A percentile compares a stretch with the other conserved stretches of the same genome.
Evolutionary conservation across 352 stramenopile species (phyloP).

Genomic region (Phytophthora nicotianae): DNA sequence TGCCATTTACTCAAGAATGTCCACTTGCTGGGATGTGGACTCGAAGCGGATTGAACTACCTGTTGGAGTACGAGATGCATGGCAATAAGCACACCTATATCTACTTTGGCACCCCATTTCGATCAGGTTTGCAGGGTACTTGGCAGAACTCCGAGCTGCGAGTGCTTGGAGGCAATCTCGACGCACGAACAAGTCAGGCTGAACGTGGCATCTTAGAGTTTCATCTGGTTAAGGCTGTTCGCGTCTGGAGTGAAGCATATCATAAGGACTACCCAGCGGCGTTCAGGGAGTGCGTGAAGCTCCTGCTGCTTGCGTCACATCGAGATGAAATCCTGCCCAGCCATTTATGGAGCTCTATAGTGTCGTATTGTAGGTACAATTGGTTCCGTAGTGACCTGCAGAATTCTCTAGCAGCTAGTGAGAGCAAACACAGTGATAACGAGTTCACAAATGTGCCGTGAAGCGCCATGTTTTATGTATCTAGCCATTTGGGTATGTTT

Average conservation of each 20-base stretch:
- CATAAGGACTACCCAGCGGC: slow-evolving; percentile 47
- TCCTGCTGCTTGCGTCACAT: slow-evolving; percentile 40
- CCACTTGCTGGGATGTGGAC: slow-evolving; percentile 54
- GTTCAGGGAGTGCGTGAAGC: slow-evolving; percentile 47
- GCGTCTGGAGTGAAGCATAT: slow-evolving; percentile 45
- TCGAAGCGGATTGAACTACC: slow-evolving; percentile 44
- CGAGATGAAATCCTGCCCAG: slow-evolving; percentile 38
- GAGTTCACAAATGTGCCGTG: slow-evolving; percentile 11
- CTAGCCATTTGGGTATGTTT: too few relatives aligned
- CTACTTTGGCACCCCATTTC: slow-evolving; percentile 49
- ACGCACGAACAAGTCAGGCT: slow-evolving; percentile 25
- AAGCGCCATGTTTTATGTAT: slow-evolving; percentile 12
- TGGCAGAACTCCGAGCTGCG: slow-evolving; percentile 59
- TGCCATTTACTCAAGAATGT: slow-evolving; percentile 61
- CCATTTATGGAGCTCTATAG: slow-evolving; percentile 46
- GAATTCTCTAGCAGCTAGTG: slow-evolving; percentile 1
- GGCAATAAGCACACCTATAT: slow-evolving; percentile 58
- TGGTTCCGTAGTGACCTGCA: slow-evolving; percentile 40
- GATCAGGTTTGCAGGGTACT: slow-evolving; percentile 45
- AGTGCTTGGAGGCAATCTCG: slow-evolving; percentile 20
- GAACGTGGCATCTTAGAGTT: slow-evolving; percentile 52
- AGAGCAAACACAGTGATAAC: slow-evolving; percentile 16
- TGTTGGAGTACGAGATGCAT: slow-evolving; percentile 59
- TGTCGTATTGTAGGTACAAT: slow-evolving; percentile 51
- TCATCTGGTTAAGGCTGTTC: slow-evolving; percentile 30